Evolutionary conservation across 2,329 filamentous ascomycete genomes (phyloP).

Genomic region (Aspergillus alliaceus): DNA sequence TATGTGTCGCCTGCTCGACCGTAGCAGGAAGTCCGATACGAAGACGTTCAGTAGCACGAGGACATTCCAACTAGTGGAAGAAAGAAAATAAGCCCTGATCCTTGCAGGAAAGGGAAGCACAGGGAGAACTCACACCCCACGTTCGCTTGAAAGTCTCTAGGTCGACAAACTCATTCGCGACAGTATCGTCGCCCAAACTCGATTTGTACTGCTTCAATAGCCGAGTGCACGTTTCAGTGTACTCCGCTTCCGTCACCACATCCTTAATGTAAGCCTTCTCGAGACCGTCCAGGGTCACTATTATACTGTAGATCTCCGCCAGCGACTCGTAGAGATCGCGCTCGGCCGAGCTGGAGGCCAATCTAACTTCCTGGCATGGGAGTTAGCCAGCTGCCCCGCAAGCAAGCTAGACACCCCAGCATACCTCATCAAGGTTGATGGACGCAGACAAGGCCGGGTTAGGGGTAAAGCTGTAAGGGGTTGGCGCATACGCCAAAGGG

Average conservation of each 20-base stretch:
- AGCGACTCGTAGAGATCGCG: constrained; percentile 93
- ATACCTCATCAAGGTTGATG: constrained; percentile 89
- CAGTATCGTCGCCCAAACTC: constrained; percentile 83
- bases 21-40: constrained; percentile 92
- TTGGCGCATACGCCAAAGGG: constrained; percentile 78
- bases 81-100: not conserved
- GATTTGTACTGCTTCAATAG: constrained; percentile 96
- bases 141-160: constrained; percentile 86
- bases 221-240: constrained; percentile 93
- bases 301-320: constrained; percentile 96
- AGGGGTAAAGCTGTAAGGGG: constrained; percentile 87
- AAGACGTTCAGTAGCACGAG: constrained; percentile 87
- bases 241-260: constrained; percentile 85
- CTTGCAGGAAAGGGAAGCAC: not conserved
- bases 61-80: constrained; percentile 75
- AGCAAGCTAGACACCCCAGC: constrained; percentile 12
- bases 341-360: constrained; percentile 81
- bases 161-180: constrained; percentile 83
- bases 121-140: constrained; percentile 72
- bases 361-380: constrained; percentile 76
- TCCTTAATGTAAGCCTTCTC: constrained; percentile 97
- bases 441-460: constrained; percentile 79
- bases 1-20: constrained; percentile 58
- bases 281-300: constrained; percentile 89
- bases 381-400: constrained; percentile 21